A percentile compares a stretch with the other conserved stretches of the same genome.
Conservation (phyloP, 2,329 filamentous ascomycete genomes). For the Alternaria burnsii region DNA sequence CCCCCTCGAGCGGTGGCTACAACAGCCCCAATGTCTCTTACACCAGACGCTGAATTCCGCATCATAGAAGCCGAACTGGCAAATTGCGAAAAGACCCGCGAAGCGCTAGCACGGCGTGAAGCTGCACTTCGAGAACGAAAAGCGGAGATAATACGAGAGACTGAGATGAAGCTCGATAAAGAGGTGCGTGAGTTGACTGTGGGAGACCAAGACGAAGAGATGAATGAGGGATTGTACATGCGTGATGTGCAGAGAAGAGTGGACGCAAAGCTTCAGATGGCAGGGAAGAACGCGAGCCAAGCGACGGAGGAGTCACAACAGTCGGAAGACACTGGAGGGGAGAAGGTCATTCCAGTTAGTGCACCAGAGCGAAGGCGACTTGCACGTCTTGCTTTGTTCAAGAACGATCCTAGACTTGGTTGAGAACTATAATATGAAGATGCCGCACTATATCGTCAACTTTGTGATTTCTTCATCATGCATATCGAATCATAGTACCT, state of each 20-base stretch:
- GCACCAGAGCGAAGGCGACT: constrained; percentile 6
- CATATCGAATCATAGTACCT: not conserved
- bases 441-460: not conserved
- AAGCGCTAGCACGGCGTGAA: constrained; percentile 6
- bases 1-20: not conserved
- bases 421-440: not conserved
- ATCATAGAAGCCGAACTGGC: constrained; percentile 1
- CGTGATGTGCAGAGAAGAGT: not conserved
- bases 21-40: not conserved
- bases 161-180: not conserved
- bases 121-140: not conserved
- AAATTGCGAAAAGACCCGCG: constrained; percentile 3
- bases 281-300: not conserved
- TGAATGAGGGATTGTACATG: not conserved
- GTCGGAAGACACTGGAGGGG: not conserved
- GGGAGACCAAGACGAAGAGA: not conserved
- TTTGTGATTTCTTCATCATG: not conserved
- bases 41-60: not conserved
- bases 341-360: not conserved
- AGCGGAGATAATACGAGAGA: not conserved
- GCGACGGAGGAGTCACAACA: not conserved
- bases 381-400: not conserved
- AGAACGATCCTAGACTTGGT: not conserved
- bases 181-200: not conserved
- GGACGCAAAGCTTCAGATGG: not conserved